Evolutionary conservation across 352 stramenopile species (phyloP).

Genomic region (Pythium myriotylum): DNA sequence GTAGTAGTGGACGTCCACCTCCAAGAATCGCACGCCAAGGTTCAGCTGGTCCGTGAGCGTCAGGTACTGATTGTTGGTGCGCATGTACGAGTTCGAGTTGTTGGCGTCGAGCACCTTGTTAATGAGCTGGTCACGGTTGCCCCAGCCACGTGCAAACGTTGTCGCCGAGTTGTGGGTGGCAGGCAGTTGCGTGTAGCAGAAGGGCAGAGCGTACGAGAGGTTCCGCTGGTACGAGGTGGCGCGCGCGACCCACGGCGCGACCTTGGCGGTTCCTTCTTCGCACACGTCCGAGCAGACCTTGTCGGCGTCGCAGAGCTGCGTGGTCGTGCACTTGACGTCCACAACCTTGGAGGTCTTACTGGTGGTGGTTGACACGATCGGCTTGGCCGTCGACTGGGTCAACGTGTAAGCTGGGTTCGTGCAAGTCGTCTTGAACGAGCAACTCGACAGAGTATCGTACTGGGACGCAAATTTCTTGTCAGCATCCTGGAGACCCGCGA

Average conservation of each 20-base stretch:
- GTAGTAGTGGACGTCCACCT: slow-evolving; percentile 86
- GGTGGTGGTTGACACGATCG: slow-evolving; percentile 29
- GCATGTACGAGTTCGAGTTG: slow-evolving; percentile 57
- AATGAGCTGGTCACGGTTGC: slow-evolving; percentile 76
- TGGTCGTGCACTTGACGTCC: slow-evolving; percentile 56
- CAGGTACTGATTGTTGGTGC: slow-evolving; percentile 78
- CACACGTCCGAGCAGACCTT: slow-evolving; percentile 71
- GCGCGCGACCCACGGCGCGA: slow-evolving; percentile 59
- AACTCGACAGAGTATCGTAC: slow-evolving; percentile 44
- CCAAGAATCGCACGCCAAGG: slow-evolving; percentile 74
- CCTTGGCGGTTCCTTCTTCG: slow-evolving; percentile 50
- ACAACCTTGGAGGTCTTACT: slow-evolving; percentile 30
- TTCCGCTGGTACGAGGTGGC: slow-evolving; percentile 72
- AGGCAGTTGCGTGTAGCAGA: slow-evolving; percentile 69
- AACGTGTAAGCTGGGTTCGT: slow-evolving; percentile 38
- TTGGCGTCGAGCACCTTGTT: slow-evolving; percentile 56
- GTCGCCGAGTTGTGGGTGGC: slow-evolving; percentile 82
- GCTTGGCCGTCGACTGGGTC: slow-evolving; percentile 21
- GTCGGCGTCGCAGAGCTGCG: slow-evolving; percentile 56
- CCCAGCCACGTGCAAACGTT: slow-evolving; percentile 66
- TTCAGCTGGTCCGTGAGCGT: slow-evolving; percentile 79
- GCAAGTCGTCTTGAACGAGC: slow-evolving; percentile 48
- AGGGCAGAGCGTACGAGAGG: slow-evolving; percentile 63
- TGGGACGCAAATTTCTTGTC: slow-evolving; percentile 38
- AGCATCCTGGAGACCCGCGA: slow-evolving; percentile 38